Conservation (phyloP, 805 yeast species). For the Starmera pachycereana region DNA sequence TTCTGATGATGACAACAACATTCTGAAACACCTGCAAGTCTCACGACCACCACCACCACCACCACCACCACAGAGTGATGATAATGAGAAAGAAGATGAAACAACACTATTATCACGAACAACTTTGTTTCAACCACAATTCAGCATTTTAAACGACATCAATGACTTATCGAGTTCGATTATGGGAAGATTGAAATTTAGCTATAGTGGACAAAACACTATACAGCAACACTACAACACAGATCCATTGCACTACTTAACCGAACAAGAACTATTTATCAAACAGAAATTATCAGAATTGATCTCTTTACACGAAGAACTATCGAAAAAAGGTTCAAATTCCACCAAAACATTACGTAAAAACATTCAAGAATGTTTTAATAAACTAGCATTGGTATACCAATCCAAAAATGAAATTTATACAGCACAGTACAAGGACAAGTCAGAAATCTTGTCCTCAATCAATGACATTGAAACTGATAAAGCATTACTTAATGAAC, state of each 20-base stretch:
- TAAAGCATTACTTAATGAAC: conserved; percentile 22
- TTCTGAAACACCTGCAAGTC: too few relatives aligned
- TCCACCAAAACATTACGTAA: conserved; percentile 20
- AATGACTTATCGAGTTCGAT: neutral
- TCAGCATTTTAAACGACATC: neutral
- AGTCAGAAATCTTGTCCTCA: conserved; percentile 15
- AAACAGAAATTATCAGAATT: conserved; percentile 9
- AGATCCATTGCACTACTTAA: conserved; percentile 9
- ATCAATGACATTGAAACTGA: conserved; percentile 31
- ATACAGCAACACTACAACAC: neutral
- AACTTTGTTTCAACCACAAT: neutral
- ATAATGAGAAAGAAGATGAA: too few relatives aligned
- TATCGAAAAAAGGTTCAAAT: conserved; percentile 23
- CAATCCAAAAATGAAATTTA: conserved; percentile 33
- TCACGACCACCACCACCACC: too few relatives aligned
- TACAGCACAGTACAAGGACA: conserved; percentile 21
- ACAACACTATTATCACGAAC: neutral
- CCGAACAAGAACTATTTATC: conserved; percentile 11
- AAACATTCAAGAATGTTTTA: conserved; percentile 22
- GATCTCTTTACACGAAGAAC: conserved; percentile 14
- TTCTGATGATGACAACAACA: too few relatives aligned
- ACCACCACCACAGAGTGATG: too few relatives aligned
- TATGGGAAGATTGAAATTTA: neutral
- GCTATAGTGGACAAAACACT: neutral
- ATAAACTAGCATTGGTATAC: conserved; percentile 26